These are phyloP conservation scores for Evernia prunastri DNA, from an alignment of 495 filamentous ascomycete species.

Conservation along the genomic window DNA sequence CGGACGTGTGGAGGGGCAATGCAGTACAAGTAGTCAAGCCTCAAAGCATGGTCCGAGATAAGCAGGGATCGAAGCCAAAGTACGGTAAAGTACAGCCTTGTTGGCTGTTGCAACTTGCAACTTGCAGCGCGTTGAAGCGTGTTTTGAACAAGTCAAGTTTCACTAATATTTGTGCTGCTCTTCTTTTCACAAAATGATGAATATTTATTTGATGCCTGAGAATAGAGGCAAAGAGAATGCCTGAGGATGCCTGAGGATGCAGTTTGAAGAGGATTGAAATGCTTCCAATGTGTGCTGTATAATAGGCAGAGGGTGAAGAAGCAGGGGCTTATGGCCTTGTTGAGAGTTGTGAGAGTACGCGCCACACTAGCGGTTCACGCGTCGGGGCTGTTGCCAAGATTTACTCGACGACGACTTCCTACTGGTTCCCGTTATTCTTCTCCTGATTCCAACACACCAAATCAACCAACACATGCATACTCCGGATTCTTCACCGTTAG, in stretches of 20 bases:
- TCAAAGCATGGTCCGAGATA: slow-evolving; percentile 4
- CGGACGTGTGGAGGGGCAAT: slow-evolving; percentile 17
- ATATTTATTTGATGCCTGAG: slow-evolving; percentile 6
- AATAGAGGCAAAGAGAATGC: slow-evolving; percentile 6
- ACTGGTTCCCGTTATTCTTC: slow-evolving; percentile 12
- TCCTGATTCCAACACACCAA: too few relatives aligned
- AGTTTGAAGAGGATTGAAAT: background rate
- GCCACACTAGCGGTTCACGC: slow-evolving; percentile 8
- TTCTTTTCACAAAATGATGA: background rate
- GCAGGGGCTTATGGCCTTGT: background rate
- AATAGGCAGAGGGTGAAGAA: background rate
- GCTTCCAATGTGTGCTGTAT: background rate
- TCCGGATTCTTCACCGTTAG: background rate
- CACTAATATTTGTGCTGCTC: background rate
- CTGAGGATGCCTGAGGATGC: slow-evolving; percentile 3
- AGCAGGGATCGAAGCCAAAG: slow-evolving; percentile 6
- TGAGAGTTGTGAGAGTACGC: slow-evolving; percentile 5
- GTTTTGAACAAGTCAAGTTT: background rate
- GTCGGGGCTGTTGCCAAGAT: slow-evolving; percentile 13
- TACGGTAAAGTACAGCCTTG: too few relatives aligned
- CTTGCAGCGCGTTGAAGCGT: slow-evolving; percentile 19
- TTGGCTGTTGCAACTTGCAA: too few relatives aligned
- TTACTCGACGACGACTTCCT: slow-evolving; percentile 1
- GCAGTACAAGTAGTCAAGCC: background rate
- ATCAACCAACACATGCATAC: background rate